Evolutionary conservation across 2,329 filamentous ascomycete genomes (phyloP).

Genomic region (Alternaria longipes): DNA sequence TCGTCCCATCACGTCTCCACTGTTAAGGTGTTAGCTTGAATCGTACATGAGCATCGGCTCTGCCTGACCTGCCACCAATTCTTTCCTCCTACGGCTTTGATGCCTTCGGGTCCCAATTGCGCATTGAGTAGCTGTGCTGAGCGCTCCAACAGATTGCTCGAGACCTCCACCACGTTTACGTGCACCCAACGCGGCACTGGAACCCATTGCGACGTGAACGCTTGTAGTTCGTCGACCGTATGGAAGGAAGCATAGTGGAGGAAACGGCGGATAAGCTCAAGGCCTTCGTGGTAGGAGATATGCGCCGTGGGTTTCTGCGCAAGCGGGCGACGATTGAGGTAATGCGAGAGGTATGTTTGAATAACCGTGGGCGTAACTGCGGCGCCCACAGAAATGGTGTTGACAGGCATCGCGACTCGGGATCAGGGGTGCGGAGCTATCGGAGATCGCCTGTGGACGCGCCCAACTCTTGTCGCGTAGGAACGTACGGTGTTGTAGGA

Average conservation of each 20-base stretch:
- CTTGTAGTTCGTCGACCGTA: constrained; percentile 91
- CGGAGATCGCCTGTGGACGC: constrained; percentile 14
- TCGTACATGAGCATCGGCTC: neutral
- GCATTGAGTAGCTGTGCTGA: constrained; percentile 72
- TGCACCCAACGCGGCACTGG: constrained; percentile 89
- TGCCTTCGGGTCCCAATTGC: constrained; percentile 80
- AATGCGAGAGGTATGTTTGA: constrained; percentile 88
- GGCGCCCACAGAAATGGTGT: constrained; percentile 81
- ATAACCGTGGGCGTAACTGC: constrained; percentile 89
- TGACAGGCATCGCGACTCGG: constrained; percentile 66
- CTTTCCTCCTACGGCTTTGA: constrained; percentile 84
- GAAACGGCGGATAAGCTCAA: constrained; percentile 87
- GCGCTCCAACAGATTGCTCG: constrained; percentile 68
- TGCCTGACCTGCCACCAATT: constrained; percentile 59
- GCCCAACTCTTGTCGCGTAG: neutral
- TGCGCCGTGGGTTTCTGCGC: constrained; percentile 85
- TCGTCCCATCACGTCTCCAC: constrained; percentile 72
- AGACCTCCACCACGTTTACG: constrained; percentile 73
- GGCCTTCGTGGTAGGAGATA: constrained; percentile 92
- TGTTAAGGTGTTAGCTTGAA: constrained; percentile 33
- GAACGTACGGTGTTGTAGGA: neutral
- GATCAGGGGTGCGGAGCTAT: constrained; percentile 18
- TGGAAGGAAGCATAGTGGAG: constrained; percentile 85
- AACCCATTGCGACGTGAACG: constrained; percentile 91
- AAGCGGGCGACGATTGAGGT: constrained; percentile 79